Conservation (phyloP, 148 eudicot species). For the Cornus controversa region DNA sequence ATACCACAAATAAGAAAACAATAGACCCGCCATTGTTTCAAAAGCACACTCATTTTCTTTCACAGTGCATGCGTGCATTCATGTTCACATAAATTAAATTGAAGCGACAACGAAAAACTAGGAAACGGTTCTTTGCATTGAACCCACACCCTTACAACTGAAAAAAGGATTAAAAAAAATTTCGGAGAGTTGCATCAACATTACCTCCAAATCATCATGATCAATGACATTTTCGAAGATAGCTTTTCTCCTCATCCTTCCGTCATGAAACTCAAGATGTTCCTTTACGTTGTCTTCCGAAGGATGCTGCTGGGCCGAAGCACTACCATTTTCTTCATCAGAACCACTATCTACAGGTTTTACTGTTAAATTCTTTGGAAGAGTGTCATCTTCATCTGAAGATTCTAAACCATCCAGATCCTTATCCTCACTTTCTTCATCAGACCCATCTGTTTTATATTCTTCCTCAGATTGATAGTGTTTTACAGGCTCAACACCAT, state of each 20-base stretch:
- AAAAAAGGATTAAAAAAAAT: background rate
- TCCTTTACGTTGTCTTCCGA: constrained; percentile 35
- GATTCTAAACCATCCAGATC: constrained; percentile 33
- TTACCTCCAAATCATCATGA: constrained; percentile 49
- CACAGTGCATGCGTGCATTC: background rate
- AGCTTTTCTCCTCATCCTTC: constrained; percentile 82
- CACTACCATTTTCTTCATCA: constrained; percentile 26
- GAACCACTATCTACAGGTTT: constrained; percentile 25
- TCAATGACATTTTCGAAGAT: constrained; percentile 49
- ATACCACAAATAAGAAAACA: background rate
- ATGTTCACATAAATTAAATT: background rate
- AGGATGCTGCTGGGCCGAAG: constrained; percentile 15
- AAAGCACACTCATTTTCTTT: background rate
- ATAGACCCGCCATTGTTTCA: background rate
- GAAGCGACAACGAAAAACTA: background rate
- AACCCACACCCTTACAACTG: background rate
- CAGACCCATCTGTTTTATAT: constrained; percentile 41
- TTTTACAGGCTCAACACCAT: constrained; percentile 29
- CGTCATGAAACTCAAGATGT: constrained; percentile 56
- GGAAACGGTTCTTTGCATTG: background rate
- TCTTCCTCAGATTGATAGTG: constrained; percentile 24
- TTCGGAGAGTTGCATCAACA: constrained; percentile 1
- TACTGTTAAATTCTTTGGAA: constrained; percentile 15
- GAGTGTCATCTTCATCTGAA: constrained; percentile 35
- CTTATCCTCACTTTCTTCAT: constrained; percentile 47